Base-by-base conservation (phyloP, 305 asterid species). In the Fraxinus nigra region DNA sequence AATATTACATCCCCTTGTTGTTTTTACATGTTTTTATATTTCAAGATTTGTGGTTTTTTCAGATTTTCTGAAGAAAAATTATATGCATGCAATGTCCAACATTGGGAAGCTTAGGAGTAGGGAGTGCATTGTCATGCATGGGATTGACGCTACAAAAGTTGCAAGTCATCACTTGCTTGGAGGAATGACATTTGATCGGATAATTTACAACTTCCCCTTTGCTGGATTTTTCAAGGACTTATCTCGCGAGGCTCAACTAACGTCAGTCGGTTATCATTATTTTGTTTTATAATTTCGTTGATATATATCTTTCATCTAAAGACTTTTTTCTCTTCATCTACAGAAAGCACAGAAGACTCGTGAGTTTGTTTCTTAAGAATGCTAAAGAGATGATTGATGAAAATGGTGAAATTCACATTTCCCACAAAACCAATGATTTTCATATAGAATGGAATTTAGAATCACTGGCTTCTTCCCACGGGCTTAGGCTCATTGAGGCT, bases 341-440 rank as follows among this genome's bases (percentile, higher is more conserved):
- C 69, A 88, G 90, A 10, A 80, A 10, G 7, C 90, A 89, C 33
- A 73, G 83, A 26, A 56, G 43, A 14, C 85, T 89, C 0, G 88
- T 89, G 79, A 74, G 85, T 75, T 4, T 0, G 86, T 89, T 87
- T 72, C 24, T 89, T 86, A 56, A 18, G 82, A 85, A 89, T 11
- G 88, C 89, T 1, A 81, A 48, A 72, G 75, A 82, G 30, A 76
- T 87, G 88, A n/a, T 89, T 0, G 59, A 75, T 14, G 88, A 83
- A 59, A 11, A 63, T 1, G 92, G 90, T 0, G 89, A 89, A 26
- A 83, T 89, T 28, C 92, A 89, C 79, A 76, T 89, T 18, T 11
- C 90, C 0, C 90, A 89, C 89, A 89, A 87, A 87, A 85, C 88
- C 7, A 89, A 82, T 1, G 84, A 54, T 0, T 63, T 84, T 38